Evolutionary conservation across 2,329 filamentous ascomycete species (phyloP), one percentile per base, ranked within the genome.

Genomic region (Cercospora citrullina): DNA sequence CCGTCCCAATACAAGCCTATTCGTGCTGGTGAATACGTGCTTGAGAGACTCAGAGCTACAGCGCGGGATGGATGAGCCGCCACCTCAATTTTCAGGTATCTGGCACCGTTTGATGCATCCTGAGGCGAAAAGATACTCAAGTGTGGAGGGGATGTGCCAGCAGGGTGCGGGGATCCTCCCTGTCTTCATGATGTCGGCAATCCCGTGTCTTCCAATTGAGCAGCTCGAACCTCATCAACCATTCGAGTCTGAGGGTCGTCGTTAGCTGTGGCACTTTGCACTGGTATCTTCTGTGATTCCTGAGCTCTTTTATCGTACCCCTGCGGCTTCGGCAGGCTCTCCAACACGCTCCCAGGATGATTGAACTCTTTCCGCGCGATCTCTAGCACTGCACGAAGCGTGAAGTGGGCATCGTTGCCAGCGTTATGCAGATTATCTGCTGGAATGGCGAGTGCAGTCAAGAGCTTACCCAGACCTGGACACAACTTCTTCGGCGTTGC

Each of bases 401-500:
- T 72, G 33, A 68, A 72, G 28, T 68, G 64, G 26, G 69, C 67
- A 58, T 72, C 71, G 30, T 72, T 72, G 1, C 71, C 68, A 23
- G 70, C 68, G 23, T 70, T 72, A 33, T 72, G 68, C 12, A 70
- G 42, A 57, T 65, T 64, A 33, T 61, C 31, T 9, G 64, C 31
- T 10, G 65, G 36, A n/a, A 12, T 79, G 74, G 28, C 96, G 84
- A 21, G 95, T 82, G 8, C 74, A 80, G 0, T 80, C 80, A 8
- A 97, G 84, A 5, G 84, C 85, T 5, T 83, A 76, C 5, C 90
- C 81, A 1, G 75, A 71, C 31, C 60, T 31, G 36, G 86, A 83
- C 10, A 84, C 33, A 53, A 48, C 82, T 42, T 84, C 84, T 75
- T 90, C 84, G n/a, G 87, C 85, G 68, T 88, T 87, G 66, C 79